Evolutionary conservation across 2,329 filamentous ascomycete genomes (phyloP).

Genomic region (Aspergillus hortae): DNA sequence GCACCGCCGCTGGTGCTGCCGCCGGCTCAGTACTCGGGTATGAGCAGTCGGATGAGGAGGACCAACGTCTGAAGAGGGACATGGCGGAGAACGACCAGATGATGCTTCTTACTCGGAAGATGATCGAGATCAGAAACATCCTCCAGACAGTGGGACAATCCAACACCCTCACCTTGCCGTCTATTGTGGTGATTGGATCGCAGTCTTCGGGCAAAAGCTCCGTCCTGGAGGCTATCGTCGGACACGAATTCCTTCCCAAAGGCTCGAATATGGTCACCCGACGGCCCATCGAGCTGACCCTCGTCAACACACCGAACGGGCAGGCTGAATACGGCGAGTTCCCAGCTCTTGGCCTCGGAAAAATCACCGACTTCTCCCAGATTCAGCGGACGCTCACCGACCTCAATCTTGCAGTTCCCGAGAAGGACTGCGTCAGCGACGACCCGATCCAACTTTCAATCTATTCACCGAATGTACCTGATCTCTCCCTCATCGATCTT

Average conservation of each 20-base stretch:
- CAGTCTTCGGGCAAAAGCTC: constrained; percentile 98
- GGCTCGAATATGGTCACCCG: constrained; percentile 99
- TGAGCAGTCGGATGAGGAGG: constrained; percentile 59
- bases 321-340: constrained; percentile 93
- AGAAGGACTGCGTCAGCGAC: constrained; percentile 87
- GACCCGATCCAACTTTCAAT: constrained; percentile 96
- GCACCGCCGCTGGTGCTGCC: constrained; percentile 64
- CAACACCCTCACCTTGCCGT: constrained; percentile 80
- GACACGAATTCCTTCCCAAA: constrained; percentile 95
- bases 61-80: constrained; percentile 58
- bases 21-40: constrained; percentile 77
- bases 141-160: constrained; percentile 90
- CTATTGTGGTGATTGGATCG: constrained; percentile 98
- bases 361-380: constrained; percentile 75
- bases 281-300: constrained; percentile 88
- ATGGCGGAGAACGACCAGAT: constrained; percentile 90
- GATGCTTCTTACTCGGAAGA: constrained; percentile 98
- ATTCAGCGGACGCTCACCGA: constrained; percentile 94
- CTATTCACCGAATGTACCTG: constrained; percentile 91
- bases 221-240: constrained; percentile 92
- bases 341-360: constrained; percentile 81
- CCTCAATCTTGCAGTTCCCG: constrained; percentile 87
- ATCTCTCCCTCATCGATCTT: constrained; percentile 91
- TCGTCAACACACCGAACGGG: constrained; percentile 89
- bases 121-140: constrained; percentile 97